Percentiles rank a stretch among this genome's conserved stretches.
Evolutionary conservation across 805 yeast genomes (phyloP).

Genomic region (Ogataea allantospora): DNA sequence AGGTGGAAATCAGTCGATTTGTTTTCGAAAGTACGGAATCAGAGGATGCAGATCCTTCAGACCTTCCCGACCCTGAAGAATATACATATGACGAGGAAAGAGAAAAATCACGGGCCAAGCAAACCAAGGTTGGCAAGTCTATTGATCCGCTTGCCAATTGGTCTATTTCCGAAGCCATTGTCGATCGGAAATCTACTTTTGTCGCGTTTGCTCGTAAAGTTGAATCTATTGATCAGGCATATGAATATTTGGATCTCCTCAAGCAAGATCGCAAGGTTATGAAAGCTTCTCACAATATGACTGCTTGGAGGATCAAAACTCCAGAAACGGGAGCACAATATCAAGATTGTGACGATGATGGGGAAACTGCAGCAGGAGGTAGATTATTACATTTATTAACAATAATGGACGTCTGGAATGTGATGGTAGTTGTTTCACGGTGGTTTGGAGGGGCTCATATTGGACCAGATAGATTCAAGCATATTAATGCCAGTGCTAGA

Average conservation of each 20-base stretch:
- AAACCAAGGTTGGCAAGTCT: constrained; percentile 2
- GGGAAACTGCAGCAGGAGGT: constrained; percentile 95
- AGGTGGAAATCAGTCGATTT: constrained; percentile 10
- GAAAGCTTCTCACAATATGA: constrained; percentile 76
- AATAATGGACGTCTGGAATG: constrained; percentile 75
- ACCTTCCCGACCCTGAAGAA: constrained; percentile 2
- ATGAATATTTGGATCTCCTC: constrained; percentile 47
- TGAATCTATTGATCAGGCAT: constrained; percentile 65
- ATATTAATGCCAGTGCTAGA: constrained; percentile 84
- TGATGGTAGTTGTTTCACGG: constrained; percentile 80
- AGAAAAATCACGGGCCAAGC: constrained; percentile 26
- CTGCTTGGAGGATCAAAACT: constrained; percentile 77
- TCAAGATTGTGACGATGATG: constrained; percentile 95
- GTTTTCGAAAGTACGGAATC: constrained; percentile 1
- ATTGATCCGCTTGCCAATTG: constrained; percentile 65
- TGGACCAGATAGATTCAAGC: constrained; percentile 94
- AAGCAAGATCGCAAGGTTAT: constrained; percentile 64
- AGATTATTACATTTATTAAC: constrained; percentile 76
- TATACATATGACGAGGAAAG: constrained; percentile 29
- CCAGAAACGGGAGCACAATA: constrained; percentile 49
- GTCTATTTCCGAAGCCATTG: constrained; percentile 71
- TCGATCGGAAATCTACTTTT: constrained; percentile 83
- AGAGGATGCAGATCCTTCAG: not conserved
- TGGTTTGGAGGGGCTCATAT: constrained; percentile 93
- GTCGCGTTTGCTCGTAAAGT: constrained; percentile 71